Conservation (phyloP, 441 rosid genomes). For the Gossypium schwendimanii region DNA sequence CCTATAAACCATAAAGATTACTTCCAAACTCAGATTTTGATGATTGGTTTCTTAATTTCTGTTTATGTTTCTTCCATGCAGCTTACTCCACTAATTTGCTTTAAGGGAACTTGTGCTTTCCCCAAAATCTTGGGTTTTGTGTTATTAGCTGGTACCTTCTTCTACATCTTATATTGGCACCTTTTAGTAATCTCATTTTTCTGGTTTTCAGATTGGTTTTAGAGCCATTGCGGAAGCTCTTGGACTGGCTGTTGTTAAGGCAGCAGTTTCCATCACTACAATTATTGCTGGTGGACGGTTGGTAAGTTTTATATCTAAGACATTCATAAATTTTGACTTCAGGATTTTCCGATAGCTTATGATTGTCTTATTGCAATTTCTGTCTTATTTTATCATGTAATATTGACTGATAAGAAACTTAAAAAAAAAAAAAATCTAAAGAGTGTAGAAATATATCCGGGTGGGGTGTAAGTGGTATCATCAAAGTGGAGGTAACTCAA, state of each 20-base stretch:
- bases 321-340: background rate
- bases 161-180: slow-evolving; percentile 13
- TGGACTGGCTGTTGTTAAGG: slow-evolving; percentile 92
- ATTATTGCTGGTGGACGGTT: slow-evolving; percentile 97
- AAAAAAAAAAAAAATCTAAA: background rate
- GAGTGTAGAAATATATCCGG: background rate
- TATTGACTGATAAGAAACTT: slow-evolving; percentile 6
- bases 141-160: slow-evolving; percentile 4
- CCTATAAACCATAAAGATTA: slow-evolving; percentile 5
- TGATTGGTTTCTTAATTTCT: slow-evolving; percentile 5
- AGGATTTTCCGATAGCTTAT: slow-evolving; percentile 15
- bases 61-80: background rate
- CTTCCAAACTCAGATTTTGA: background rate
- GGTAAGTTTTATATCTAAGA: slow-evolving; percentile 40
- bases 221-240: slow-evolving; percentile 97
- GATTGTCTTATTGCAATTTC: background rate
- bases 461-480: background rate
- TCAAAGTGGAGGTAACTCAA: background rate
- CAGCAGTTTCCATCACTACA: slow-evolving; percentile 82
- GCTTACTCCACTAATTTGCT: background rate
- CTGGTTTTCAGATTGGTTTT: slow-evolving; percentile 72
- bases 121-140: background rate
- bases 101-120: background rate
- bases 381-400: slow-evolving; percentile 16
- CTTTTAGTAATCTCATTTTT: slow-evolving; percentile 14